Evolutionary conservation across 2,329 filamentous ascomycete genomes (phyloP).

Genomic region (Verruconis gallopava): DNA sequence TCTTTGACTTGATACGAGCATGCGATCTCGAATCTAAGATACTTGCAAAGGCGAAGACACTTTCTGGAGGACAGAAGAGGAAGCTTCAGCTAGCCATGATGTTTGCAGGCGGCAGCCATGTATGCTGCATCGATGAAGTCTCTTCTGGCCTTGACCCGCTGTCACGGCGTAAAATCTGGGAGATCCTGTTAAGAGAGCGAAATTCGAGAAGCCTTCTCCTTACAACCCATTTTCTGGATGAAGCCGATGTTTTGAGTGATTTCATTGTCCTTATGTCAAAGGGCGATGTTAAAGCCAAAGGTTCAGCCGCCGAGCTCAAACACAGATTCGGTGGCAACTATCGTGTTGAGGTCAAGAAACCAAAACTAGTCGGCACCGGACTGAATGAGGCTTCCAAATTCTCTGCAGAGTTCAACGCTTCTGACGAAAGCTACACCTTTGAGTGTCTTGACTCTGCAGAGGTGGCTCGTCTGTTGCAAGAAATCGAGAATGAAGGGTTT

Average conservation of each 20-base stretch:
- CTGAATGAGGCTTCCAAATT: slow-evolving; percentile 8
- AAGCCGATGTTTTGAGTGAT: slow-evolving; percentile 80
- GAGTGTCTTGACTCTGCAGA: slow-evolving; percentile 54
- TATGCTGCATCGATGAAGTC: slow-evolving; percentile 88
- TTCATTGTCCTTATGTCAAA: slow-evolving; percentile 81
- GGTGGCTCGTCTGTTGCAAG: slow-evolving; percentile 57
- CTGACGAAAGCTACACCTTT: slow-evolving; percentile 41
- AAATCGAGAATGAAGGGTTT: slow-evolving; percentile 53
- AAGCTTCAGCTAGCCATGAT: slow-evolving; percentile 92
- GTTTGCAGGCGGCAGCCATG: slow-evolving; percentile 76
- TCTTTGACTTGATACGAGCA: slow-evolving; percentile 49
- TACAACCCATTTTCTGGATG: slow-evolving; percentile 88
- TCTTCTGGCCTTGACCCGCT: slow-evolving; percentile 80
- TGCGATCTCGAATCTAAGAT: slow-evolving; percentile 68
- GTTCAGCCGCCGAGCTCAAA: slow-evolving; percentile 78
- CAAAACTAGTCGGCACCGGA: slow-evolving; percentile 27
- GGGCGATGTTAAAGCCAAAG: slow-evolving; percentile 66
- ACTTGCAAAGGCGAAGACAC: slow-evolving; percentile 56
- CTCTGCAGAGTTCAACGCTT: slow-evolving; percentile 26
- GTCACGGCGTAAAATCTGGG: slow-evolving; percentile 82
- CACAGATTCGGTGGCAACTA: slow-evolving; percentile 73
- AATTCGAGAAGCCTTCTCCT: slow-evolving; percentile 71
- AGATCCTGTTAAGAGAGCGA: slow-evolving; percentile 76
- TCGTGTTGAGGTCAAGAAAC: slow-evolving; percentile 59
- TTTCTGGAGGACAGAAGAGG: slow-evolving; percentile 84